phyloP scores from a whole-genome alignment of 495 filamentous ascomycete genomes.

The Penicillium flavigenum region DNA sequence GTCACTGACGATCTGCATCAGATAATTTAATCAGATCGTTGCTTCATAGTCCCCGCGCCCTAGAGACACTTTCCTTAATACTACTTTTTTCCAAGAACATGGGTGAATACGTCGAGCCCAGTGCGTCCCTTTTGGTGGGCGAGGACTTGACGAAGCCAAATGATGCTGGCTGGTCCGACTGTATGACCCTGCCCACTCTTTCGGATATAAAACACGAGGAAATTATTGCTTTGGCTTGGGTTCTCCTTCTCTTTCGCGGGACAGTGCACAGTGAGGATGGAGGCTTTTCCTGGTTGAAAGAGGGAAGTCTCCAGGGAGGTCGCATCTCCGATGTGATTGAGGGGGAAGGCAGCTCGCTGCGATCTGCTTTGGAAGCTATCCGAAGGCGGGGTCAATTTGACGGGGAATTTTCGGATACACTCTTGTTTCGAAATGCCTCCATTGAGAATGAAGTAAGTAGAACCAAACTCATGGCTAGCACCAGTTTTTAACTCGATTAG shows the following conservation, averaged over 20 bases:
- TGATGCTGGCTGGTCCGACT: neutral
- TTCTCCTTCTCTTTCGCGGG: neutral
- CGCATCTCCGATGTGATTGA: neutral
- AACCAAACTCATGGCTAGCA: neutral
- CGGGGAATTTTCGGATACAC: neutral
- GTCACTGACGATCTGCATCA: neutral
- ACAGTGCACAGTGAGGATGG: neutral
- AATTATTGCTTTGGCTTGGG: neutral
- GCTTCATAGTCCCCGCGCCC: neutral
- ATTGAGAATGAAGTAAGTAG: neutral
- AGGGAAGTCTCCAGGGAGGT: neutral
- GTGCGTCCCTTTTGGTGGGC: neutral
- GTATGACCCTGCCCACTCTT: neutral
- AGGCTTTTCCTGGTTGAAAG: neutral
- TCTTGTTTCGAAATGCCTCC: neutral
- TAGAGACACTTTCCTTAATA: neutral
- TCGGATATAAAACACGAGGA: neutral
- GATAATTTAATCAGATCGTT: slow-evolving; percentile 1
- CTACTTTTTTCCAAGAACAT: neutral
- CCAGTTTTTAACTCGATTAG: neutral
- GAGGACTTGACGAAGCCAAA: neutral
- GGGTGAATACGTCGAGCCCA: slow-evolving; percentile 6
- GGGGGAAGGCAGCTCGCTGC: neutral
- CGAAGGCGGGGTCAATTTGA: neutral
- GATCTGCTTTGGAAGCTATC: neutral